Percentiles rank a stretch among this genome's conserved stretches.
Evolutionary conservation across 306 rosid species (phyloP).

Genomic region (Hylodesmum podocarpum): DNA sequence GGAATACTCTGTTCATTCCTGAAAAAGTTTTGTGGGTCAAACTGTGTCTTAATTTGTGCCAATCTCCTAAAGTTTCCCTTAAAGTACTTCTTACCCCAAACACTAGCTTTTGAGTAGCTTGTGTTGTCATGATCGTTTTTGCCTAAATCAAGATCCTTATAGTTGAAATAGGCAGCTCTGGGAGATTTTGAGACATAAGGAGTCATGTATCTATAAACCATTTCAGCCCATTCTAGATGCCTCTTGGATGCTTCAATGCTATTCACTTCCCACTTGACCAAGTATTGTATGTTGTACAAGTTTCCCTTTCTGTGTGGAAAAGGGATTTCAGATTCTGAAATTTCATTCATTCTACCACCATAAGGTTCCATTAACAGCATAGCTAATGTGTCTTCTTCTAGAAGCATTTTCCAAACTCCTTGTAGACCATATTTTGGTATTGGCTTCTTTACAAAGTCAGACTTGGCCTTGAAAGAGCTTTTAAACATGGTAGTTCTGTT

Average conservation of each 20-base stretch:
- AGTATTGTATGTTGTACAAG: conserved; percentile 40
- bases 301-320: conserved; percentile 65
- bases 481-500: conserved; percentile 36
- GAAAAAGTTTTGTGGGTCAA: conserved; percentile 42
- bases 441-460: conserved; percentile 52
- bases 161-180: conserved; percentile 35
- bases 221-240: conserved; percentile 29
- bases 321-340: conserved; percentile 42
- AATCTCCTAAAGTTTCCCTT: conserved; percentile 41
- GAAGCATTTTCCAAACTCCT: conserved; percentile 52
- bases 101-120: conserved; percentile 35
- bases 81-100: conserved; percentile 43
- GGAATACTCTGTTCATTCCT: conserved; percentile 49
- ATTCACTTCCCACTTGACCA: conserved; percentile 31
- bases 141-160: conserved; percentile 49
- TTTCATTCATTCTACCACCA: conserved; percentile 59
- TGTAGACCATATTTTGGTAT: conserved; percentile 41
- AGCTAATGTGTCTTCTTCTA: conserved; percentile 31
- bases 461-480: conserved; percentile 59
- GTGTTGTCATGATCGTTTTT: conserved; percentile 19
- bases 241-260: conserved; percentile 4
- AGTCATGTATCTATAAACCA: conserved; percentile 36
- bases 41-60: conserved; percentile 35
- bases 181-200: conserved; percentile 43
- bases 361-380: conserved; percentile 46